Conservation (phyloP, 176 grass and related monocot genomes). For the Pharus latifolius region DNA sequence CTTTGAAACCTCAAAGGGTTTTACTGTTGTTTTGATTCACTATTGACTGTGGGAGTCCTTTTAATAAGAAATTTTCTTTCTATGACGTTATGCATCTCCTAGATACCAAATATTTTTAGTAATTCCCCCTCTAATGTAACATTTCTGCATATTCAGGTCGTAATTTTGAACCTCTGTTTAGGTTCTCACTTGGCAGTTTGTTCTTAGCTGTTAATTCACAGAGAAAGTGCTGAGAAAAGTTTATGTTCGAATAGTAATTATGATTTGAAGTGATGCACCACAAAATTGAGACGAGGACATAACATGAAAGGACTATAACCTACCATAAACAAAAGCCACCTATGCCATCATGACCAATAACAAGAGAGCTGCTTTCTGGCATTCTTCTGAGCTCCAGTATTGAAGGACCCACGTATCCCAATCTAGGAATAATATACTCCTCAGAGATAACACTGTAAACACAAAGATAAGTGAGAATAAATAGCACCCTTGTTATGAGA, state of each 20-base stretch:
- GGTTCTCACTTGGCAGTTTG: neutral
- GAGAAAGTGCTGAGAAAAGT: neutral
- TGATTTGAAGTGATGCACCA: too few species aligned
- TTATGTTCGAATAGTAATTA: neutral
- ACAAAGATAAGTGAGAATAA: conserved; percentile 2
- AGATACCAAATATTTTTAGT: too few species aligned
- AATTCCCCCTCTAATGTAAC: too few species aligned
- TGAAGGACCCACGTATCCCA: conserved; percentile 30
- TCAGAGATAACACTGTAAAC: conserved; percentile 51
- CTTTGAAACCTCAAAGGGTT: neutral
- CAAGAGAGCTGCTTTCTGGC: conserved; percentile 30
- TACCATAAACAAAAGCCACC: conserved; percentile 88
- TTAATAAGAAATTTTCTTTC: neutral
- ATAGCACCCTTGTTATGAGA: neutral
- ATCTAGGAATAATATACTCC: conserved; percentile 56
- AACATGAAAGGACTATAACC: conserved; percentile 10
- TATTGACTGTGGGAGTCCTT: neutral
- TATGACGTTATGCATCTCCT: too few species aligned
- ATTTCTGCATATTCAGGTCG: too few species aligned
- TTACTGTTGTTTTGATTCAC: neutral
- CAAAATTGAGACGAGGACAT: conserved; percentile 11
- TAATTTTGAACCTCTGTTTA: neutral
- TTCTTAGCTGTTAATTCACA: neutral
- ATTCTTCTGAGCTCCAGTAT: conserved; percentile 75
- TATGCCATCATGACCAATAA: conserved; percentile 75